Conservation (phyloP, 805 yeast species). For the Suhomyces pyralidae region DNA sequence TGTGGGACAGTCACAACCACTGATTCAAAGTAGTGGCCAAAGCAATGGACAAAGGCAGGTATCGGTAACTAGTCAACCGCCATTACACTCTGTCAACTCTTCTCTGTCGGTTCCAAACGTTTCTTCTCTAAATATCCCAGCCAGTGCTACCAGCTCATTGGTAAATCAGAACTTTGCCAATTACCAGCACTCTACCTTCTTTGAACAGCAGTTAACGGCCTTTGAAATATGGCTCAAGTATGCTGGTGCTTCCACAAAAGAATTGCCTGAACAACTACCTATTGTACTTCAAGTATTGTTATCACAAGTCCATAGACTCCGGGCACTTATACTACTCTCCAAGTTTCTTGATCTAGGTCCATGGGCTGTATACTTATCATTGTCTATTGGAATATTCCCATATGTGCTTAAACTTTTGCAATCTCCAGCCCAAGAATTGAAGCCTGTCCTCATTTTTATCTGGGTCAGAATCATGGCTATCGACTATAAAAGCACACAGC, state of each 20-base stretch:
- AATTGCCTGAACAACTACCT: conserved; percentile 93
- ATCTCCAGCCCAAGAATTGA: conserved; percentile 91
- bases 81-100: background rate
- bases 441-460: conserved; percentile 90
- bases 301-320: conserved; percentile 88
- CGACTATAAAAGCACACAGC: conserved; percentile 85
- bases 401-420: conserved; percentile 86
- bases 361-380: conserved; percentile 91
- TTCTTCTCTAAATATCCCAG: background rate
- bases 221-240: conserved; percentile 95
- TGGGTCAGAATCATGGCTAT: conserved; percentile 99
- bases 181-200: conserved; percentile 88
- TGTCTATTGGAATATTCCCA: conserved; percentile 94
- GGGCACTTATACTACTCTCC: conserved; percentile 82
- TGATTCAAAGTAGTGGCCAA: background rate
- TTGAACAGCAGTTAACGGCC: conserved; percentile 94
- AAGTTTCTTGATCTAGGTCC: conserved; percentile 92
- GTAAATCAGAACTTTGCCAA: conserved; percentile 32
- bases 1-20: background rate
- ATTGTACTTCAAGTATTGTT: conserved; percentile 87
- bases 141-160: conserved; percentile 4
- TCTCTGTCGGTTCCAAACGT: background rate
- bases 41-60: background rate
- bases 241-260: conserved; percentile 71
- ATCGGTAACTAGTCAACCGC: background rate